phyloP scores from a whole-genome alignment of 2,329 filamentous ascomycete genomes.

The Trichophyton simii region DNA sequence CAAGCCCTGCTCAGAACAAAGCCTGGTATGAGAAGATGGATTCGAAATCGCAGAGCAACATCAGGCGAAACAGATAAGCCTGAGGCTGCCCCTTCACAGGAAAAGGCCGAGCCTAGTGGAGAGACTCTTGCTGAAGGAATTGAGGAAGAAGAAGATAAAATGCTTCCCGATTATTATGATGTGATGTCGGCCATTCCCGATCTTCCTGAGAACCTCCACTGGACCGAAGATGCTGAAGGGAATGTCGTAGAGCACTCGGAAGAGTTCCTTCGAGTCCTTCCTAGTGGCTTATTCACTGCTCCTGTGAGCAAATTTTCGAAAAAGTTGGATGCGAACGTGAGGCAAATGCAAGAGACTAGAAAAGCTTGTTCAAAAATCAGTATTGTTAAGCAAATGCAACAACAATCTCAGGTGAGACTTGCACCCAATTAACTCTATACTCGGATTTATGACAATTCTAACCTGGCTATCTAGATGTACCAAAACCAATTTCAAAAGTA shows the following conservation, averaged over 20 bases:
- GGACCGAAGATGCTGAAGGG: slow-evolving; percentile 81
- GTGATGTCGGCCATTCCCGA: slow-evolving; percentile 75
- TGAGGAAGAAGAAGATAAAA: slow-evolving; percentile 70
- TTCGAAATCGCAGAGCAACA: slow-evolving; percentile 64
- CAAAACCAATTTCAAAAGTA: slow-evolving; percentile 98
- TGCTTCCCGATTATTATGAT: slow-evolving; percentile 91
- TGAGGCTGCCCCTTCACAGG: slow-evolving; percentile 33
- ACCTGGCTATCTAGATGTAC: slow-evolving; percentile 56
- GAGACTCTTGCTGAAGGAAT: slow-evolving; percentile 93
- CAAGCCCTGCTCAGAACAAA: slow-evolving; percentile 76
- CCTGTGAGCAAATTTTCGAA: slow-evolving; percentile 61
- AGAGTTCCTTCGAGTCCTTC: slow-evolving; percentile 67
- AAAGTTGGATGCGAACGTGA: slow-evolving; percentile 81
- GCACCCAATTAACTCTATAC: not conserved
- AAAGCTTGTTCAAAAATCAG: slow-evolving; percentile 94
- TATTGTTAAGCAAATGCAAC: slow-evolving; percentile 98
- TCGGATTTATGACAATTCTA: slow-evolving; percentile 12
- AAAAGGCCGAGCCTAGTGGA: slow-evolving; percentile 38
- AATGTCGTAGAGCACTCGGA: slow-evolving; percentile 79
- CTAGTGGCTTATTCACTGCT: slow-evolving; percentile 60
- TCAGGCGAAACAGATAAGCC: slow-evolving; percentile 37
- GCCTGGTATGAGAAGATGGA: slow-evolving; percentile 77
- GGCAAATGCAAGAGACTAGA: slow-evolving; percentile 90
- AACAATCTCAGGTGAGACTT: slow-evolving; percentile 71
- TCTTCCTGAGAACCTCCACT: slow-evolving; percentile 62